Conservation (phyloP, 179 eudicot genomes). For the Actinidia arguta region DNA sequence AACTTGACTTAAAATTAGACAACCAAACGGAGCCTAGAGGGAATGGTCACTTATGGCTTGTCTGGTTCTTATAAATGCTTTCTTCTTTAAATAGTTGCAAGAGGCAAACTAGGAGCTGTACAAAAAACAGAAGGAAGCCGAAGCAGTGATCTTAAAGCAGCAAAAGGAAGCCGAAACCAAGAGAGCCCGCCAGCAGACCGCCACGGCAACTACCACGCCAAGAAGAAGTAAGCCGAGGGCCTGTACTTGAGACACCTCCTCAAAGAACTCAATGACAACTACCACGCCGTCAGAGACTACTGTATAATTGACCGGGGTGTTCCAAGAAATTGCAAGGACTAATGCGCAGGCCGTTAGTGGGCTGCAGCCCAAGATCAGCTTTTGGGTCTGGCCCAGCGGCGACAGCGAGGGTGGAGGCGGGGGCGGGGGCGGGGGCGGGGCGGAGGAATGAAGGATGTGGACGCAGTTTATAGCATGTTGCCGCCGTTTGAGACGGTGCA, state of each 20-base stretch:
- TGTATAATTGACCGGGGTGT: background rate
- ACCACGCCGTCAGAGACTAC: constrained; percentile 10
- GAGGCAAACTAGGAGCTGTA: constrained; percentile 22
- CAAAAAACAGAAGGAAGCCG: constrained; percentile 16
- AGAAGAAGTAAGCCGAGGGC: constrained; percentile 4
- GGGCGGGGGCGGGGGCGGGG: background rate
- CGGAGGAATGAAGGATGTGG: constrained; percentile 19
- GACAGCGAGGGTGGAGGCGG: background rate
- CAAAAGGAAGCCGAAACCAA: constrained; percentile 1
- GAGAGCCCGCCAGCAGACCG: constrained; percentile 12
- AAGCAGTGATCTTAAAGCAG: constrained; percentile 6
- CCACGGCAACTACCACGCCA: constrained; percentile 2
- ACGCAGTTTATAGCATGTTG: constrained; percentile 14
- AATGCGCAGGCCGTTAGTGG: constrained; percentile 12
- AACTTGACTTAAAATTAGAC: too few species aligned
- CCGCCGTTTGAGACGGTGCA: constrained; percentile 19
- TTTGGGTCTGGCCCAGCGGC: constrained; percentile 1
- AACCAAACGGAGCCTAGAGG: too few species aligned
- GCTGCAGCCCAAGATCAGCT: constrained; percentile 16
- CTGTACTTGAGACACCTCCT: background rate
- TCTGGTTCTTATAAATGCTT: background rate
- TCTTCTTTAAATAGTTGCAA: background rate
- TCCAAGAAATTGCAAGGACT: constrained; percentile 19
- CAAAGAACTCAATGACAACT: background rate
- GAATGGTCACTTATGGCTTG: background rate